Conservation (phyloP, 495 filamentous ascomycete genomes). For the Aspergillus bridgeri region DNA sequence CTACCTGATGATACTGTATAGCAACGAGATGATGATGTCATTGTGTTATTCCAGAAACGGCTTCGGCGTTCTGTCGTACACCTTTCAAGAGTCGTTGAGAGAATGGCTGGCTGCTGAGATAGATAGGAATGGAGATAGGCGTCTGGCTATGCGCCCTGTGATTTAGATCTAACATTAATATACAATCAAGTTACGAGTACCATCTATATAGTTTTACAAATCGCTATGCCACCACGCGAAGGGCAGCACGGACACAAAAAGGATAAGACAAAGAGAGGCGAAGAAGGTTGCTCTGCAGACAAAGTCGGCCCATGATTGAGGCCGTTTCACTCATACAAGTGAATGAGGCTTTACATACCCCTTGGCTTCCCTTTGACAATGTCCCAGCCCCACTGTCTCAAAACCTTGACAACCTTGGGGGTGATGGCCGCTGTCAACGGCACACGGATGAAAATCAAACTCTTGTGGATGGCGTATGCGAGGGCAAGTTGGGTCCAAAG, state of each 20-base stretch:
- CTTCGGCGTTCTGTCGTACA: neutral
- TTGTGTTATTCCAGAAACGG: neutral
- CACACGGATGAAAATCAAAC: conserved; percentile 91
- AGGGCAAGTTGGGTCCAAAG: conserved; percentile 88
- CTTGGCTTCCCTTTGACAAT: conserved; percentile 62
- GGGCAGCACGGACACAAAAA: neutral
- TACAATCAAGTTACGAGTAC: conserved; percentile 27
- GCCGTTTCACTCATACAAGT: neutral
- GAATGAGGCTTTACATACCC: conserved; percentile 20
- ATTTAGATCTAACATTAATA: conserved; percentile 40
- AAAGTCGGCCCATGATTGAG: neutral
- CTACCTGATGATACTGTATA: conserved; percentile 8
- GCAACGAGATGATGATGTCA: neutral
- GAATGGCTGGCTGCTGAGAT: neutral
- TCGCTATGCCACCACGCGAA: conserved; percentile 28
- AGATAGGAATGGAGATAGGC: conserved; percentile 22
- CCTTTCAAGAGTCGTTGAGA: neutral
- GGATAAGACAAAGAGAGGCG: neutral
- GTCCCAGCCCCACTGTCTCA: conserved; percentile 81
- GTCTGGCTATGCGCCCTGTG: conserved; percentile 12
- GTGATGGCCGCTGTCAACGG: conserved; percentile 85
- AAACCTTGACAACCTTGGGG: conserved; percentile 83
- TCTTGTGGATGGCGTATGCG: conserved; percentile 97
- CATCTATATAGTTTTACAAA: conserved; percentile 15
- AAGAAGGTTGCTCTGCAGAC: neutral